Conservation (phyloP, 805 yeast genomes). For the Saturnispora zaruensis region DNA sequence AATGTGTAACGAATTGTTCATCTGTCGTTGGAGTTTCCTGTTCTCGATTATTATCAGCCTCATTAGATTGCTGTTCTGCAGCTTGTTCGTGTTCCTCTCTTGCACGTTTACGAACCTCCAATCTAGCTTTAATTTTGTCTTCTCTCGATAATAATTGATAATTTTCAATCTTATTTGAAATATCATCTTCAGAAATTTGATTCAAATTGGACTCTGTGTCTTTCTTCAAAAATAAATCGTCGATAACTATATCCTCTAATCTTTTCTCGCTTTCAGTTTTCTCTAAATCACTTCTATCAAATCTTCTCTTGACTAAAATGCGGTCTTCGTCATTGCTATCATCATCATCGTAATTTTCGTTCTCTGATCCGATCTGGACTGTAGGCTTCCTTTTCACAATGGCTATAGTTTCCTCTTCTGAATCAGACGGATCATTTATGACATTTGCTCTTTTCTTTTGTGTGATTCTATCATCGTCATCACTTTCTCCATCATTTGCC, state of each 20-base stretch:
- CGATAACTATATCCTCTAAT: neutral
- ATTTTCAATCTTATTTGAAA: constrained; percentile 11
- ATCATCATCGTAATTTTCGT: constrained; percentile 4
- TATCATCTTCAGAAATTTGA: neutral
- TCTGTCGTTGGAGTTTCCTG: constrained; percentile 6
- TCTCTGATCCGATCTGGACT: constrained; percentile 1
- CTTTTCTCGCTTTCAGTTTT: neutral
- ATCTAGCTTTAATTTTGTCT: constrained; percentile 25
- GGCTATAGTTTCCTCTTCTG: constrained; percentile 1
- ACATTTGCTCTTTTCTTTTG: neutral
- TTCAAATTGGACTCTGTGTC: no score
- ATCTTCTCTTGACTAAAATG: neutral
- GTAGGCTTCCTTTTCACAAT: constrained; percentile 5
- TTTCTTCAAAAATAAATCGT: neutral
- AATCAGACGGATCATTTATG: constrained; percentile 6
- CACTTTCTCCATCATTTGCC: constrained; percentile 5
- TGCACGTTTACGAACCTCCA: constrained; percentile 6
- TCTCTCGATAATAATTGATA: constrained; percentile 21
- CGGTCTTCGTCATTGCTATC: constrained; percentile 4
- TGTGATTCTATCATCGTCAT: constrained; percentile 6
- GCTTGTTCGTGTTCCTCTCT: constrained; percentile 7
- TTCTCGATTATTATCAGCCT: neutral
- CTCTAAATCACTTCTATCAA: neutral
- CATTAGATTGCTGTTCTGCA: neutral
- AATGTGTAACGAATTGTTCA: neutral